Conservation (phyloP, 1,139 yeast genomes). For the Sugiyamaella grinbergsii region DNA sequence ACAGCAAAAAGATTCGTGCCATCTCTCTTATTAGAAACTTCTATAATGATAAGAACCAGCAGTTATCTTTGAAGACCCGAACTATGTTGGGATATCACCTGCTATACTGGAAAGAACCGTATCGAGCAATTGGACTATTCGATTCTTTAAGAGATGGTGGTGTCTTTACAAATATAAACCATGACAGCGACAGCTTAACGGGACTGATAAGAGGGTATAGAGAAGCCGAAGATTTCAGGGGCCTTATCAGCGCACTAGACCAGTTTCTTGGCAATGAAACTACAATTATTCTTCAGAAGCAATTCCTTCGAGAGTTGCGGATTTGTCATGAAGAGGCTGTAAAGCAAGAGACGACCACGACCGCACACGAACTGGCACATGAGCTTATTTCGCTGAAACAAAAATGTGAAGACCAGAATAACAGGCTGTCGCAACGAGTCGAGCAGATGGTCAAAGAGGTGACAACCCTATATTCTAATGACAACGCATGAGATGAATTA, state of each 20-base stretch:
- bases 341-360: slow-evolving; percentile 9
- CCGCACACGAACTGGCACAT: slow-evolving; percentile 12
- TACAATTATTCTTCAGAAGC: slow-evolving; percentile 24
- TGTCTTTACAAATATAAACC: slow-evolving; percentile 26
- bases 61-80: slow-evolving; percentile 21
- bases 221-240: slow-evolving; percentile 19
- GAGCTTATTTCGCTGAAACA: slow-evolving; percentile 19
- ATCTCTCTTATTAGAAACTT: slow-evolving; percentile 19
- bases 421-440: slow-evolving; percentile 18
- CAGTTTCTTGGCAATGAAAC: slow-evolving; percentile 26
- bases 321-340: slow-evolving; percentile 13
- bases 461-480: slow-evolving; percentile 16
- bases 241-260: slow-evolving; percentile 17
- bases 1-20: slow-evolving; percentile 11
- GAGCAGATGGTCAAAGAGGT: slow-evolving; percentile 21
- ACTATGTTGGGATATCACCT: slow-evolving; percentile 29
- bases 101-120: slow-evolving; percentile 24
- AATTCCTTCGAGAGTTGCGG: slow-evolving; percentile 28
- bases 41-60: slow-evolving; percentile 10
- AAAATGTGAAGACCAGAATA: slow-evolving; percentile 24
- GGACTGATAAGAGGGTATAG: slow-evolving; percentile 28
- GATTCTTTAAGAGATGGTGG: slow-evolving; percentile 29
- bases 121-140: slow-evolving; percentile 26
- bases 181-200: slow-evolving; percentile 29
- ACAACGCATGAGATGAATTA: neutral